Evolutionary conservation across 164 flowering plant species (phyloP).

Genomic region (Tinospora cordifolia): DNA sequence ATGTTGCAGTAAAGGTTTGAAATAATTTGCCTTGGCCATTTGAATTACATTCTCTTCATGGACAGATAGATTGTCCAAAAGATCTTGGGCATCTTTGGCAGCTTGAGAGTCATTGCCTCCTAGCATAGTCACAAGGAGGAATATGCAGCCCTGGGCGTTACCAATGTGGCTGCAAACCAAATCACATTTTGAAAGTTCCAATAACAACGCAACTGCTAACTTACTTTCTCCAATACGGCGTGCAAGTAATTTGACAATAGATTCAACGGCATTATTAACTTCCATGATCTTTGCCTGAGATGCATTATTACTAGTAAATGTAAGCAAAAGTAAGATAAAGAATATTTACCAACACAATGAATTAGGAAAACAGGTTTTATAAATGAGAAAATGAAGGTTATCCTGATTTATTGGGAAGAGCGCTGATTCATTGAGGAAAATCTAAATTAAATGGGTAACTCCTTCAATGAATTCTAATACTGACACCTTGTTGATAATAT

Average conservation of each 20-base stretch:
- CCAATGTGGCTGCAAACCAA: slow-evolving; percentile 37
- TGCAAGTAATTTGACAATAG: slow-evolving; percentile 49
- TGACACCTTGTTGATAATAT: not conserved
- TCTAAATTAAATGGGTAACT: not conserved
- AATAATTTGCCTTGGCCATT: slow-evolving; percentile 72
- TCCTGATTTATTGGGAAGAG: not conserved
- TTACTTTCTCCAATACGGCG: slow-evolving; percentile 46
- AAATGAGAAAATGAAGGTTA: not conserved
- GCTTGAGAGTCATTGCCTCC: slow-evolving; percentile 42
- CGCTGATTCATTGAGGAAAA: not conserved
- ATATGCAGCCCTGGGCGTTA: slow-evolving; percentile 54
- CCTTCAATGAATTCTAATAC: not conserved
- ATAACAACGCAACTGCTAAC: slow-evolving; percentile 48
- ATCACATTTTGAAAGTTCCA: slow-evolving; percentile 48
- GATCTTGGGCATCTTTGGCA: slow-evolving; percentile 42
- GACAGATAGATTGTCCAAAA: slow-evolving; percentile 53
- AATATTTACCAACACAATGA: not conserved
- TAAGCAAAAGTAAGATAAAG: not conserved
- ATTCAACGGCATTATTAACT: slow-evolving; percentile 39
- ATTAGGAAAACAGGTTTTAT: not conserved
- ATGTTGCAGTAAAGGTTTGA: slow-evolving; percentile 45
- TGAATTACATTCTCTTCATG: slow-evolving; percentile 50
- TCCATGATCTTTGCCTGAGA: slow-evolving; percentile 50
- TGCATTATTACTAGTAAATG: not conserved
- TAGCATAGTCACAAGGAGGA: slow-evolving; percentile 52